Evolutionary conservation across 805 yeast species (phyloP), one percentile per base, ranked within the genome.

Genomic region (Suhomyces vadensis): DNA sequence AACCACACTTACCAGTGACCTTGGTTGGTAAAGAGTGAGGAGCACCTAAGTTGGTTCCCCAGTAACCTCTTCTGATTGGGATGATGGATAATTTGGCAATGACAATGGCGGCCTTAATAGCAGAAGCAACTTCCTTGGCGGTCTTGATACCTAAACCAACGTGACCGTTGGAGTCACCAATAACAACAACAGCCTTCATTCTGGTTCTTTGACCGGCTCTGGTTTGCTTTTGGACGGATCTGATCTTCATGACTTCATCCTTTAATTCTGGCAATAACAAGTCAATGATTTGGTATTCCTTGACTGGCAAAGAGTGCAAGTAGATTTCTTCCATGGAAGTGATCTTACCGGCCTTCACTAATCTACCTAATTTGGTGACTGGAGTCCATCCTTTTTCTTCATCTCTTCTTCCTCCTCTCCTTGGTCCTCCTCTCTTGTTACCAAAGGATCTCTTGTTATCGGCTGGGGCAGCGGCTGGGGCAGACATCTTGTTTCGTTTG

Each of bases 121-220:
- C 98, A 69, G 97, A 90, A 67, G 99, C 99, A 71, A 94, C 97
- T 82, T 94, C 99, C 90, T 94, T 94, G 68, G 99, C 96, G 75
- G 98, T 92, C 90, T 94, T 94, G 82, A 94, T 90, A 82, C 99
- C 99, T 74, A 94, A 86, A 88, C 99, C 99, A 79, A 94, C 97
- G 84, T 94, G 99, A 76, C 99, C 99, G 89, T 90, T 89, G 71
- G 91, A 81, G 83, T 94, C 99, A 83, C 99, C 99, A 74, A 94
- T 90, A 71, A 94, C 90, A 73, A 94, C 98, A 71, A 94, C 96
- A 77, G 98, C 99, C 94, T 95, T 95, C 86, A 94, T 91, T 85
- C 99, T 90, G 80, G 98, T 94, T 85, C 99, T 92, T 85, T 94
- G 99, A 90, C 99, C 99, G 69, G 99, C 99, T 81, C 96, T 85